These are phyloP conservation scores for Hyaloscypha variabilis DNA, from an alignment of 495 filamentous ascomycete genomes.

Conservation along the genomic window DNA sequence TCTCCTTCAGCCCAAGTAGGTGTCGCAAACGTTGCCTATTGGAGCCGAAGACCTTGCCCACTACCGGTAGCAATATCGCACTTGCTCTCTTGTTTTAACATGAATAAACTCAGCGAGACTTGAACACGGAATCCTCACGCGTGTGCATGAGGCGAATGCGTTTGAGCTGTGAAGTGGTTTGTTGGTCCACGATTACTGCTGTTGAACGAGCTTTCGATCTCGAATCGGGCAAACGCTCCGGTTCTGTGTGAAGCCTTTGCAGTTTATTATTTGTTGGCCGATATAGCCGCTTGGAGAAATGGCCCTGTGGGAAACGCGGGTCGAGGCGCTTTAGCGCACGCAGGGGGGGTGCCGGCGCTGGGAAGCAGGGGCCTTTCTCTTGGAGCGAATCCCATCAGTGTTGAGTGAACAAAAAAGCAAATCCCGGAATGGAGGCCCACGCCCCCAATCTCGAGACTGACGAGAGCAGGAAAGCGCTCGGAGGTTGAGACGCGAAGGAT, in stretches of 20 bases:
- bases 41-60: too few relatives aligned
- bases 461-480: background rate
- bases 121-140: too few relatives aligned
- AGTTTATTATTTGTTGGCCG: background rate
- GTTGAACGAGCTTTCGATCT: background rate
- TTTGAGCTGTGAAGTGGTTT: too few relatives aligned
- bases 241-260: background rate
- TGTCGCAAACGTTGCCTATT: background rate
- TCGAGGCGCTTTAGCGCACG: background rate
- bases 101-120: too few relatives aligned
- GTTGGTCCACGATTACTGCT: too few relatives aligned
- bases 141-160: too few relatives aligned
- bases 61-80: too few relatives aligned
- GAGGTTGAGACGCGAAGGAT: background rate
- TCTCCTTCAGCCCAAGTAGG: background rate
- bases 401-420: background rate
- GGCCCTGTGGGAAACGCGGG: background rate
- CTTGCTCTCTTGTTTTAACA: too few relatives aligned
- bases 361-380: too few relatives aligned
- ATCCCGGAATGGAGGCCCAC: background rate
- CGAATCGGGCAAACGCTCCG: background rate
- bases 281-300: background rate
- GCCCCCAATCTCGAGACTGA: background rate
- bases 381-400: too few relatives aligned
- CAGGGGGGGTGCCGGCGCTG: background rate